Evolutionary conservation across 2,329 filamentous ascomycete genomes (phyloP).

Genomic region (Plectosphaerella sp.): DNA sequence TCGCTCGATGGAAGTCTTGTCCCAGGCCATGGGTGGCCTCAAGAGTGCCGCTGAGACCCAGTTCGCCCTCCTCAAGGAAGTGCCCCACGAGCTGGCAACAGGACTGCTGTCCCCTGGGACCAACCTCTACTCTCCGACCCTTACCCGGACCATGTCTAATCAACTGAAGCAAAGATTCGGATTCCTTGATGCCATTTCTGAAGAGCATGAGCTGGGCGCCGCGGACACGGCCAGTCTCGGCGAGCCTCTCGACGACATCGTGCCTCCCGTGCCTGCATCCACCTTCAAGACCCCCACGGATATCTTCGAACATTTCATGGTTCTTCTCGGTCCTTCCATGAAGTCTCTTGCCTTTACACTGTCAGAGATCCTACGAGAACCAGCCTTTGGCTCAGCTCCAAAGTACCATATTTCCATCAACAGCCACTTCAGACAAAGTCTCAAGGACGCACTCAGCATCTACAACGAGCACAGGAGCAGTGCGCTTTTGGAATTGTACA

Average conservation of each 20-base stretch:
- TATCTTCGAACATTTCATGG: constrained; percentile 89
- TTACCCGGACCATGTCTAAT: constrained; percentile 21
- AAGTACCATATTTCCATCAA: constrained; percentile 70
- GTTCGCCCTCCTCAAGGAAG: constrained; percentile 75
- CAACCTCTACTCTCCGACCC: constrained; percentile 22
- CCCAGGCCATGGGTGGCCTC: constrained; percentile 85
- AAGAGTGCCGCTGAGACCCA: constrained; percentile 87
- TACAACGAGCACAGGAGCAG: constrained; percentile 73
- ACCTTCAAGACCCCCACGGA: constrained; percentile 63
- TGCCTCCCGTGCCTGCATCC: constrained; percentile 10
- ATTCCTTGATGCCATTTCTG: constrained; percentile 57
- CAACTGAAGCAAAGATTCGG: constrained; percentile 39
- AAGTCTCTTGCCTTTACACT: constrained; percentile 92
- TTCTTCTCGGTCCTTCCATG: constrained; percentile 86
- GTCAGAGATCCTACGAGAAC: constrained; percentile 80
- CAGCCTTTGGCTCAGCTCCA: constrained; percentile 71
- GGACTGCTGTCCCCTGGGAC: constrained; percentile 23
- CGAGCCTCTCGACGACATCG: constrained; percentile 11
- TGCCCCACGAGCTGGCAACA: constrained; percentile 24
- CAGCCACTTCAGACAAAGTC: constrained; percentile 72
- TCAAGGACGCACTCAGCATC: constrained; percentile 73
- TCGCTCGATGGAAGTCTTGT: constrained; percentile 77
- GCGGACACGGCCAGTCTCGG: constrained; percentile 30
- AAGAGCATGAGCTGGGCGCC: constrained; percentile 54
- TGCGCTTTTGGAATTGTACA: constrained; percentile 76